These are phyloP conservation scores for Saccharomycopsis guyanensis DNA, from an alignment of 805 yeast species.

Conservation along the genomic window DNA sequence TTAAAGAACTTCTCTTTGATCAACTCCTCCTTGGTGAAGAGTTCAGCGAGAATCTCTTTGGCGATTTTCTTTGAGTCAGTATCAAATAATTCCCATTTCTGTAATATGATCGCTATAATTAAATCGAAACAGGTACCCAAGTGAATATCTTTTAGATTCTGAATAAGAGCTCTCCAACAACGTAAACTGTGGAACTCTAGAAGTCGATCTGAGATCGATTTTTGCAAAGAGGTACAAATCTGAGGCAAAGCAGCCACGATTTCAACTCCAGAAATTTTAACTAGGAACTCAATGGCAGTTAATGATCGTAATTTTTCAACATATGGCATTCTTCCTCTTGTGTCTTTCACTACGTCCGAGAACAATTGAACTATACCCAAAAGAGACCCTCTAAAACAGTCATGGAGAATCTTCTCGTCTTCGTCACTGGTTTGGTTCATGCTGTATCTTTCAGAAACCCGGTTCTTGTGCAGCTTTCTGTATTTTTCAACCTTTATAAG, in stretches of 20 bases:
- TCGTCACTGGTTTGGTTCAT: conserved; percentile 23
- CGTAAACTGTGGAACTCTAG: conserved; percentile 54
- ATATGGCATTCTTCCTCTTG: conserved; percentile 62
- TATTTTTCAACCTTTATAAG: conserved; percentile 26
- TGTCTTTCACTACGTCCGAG: conserved; percentile 70
- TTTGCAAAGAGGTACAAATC: conserved; percentile 76
- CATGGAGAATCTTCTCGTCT: conserved; percentile 30
- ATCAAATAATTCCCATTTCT: conserved; percentile 51
- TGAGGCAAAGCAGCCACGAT: conserved; percentile 73
- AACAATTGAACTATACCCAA: conserved; percentile 72
- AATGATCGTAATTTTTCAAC: conserved; percentile 65
- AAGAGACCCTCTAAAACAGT: conserved; percentile 48
- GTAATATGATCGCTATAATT: conserved; percentile 63
- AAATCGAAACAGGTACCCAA: conserved; percentile 65
- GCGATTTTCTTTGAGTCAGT: conserved; percentile 43
- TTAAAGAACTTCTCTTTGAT: conserved; percentile 37
- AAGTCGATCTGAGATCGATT: conserved; percentile 57
- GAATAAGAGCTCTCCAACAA: conserved; percentile 61
- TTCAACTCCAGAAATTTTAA: conserved; percentile 43
- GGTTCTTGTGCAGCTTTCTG: conserved; percentile 22
- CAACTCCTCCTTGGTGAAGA: conserved; percentile 29
- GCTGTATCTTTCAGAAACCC: conserved; percentile 21
- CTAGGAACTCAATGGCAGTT: conserved; percentile 63
- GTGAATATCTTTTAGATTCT: conserved; percentile 46
- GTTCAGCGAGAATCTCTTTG: conserved; percentile 38